Evolutionary conservation across 106 monocot genomes (phyloP).

Genomic region (Amphibolis antarctica): DNA sequence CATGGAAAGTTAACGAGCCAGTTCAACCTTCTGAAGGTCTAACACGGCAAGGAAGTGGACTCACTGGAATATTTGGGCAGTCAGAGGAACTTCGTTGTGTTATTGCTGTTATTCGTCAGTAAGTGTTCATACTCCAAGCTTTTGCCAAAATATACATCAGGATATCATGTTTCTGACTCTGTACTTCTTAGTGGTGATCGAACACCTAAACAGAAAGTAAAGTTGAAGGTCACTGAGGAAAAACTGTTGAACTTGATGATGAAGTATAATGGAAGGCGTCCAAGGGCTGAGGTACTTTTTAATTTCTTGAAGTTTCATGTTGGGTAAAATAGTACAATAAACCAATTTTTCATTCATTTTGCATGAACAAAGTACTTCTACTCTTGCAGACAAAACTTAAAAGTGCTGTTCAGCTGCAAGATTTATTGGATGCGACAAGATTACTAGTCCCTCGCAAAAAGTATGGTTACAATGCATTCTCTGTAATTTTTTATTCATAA

Average conservation of each 20-base stretch:
- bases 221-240: conserved; percentile 95
- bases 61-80: conserved; percentile 89
- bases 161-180: background rate
- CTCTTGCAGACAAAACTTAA: conserved; percentile 89
- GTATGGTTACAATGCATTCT: conserved; percentile 22
- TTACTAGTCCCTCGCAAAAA: conserved; percentile 77
- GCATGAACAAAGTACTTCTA: background rate
- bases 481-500: background rate
- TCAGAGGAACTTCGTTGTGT: conserved; percentile 97
- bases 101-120: conserved; percentile 95
- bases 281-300: conserved; percentile 68
- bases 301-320: background rate
- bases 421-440: conserved; percentile 90
- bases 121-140: conserved; percentile 11
- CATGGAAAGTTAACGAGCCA: conserved; percentile 88
- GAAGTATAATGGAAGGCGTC: conserved; percentile 89
- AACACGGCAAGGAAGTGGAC: conserved; percentile 88
- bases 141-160: background rate
- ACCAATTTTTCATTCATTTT: background rate
- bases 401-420: conserved; percentile 98
- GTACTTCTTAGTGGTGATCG: conserved; percentile 68
- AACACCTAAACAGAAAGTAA: conserved; percentile 99
- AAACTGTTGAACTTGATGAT: conserved; percentile 93
- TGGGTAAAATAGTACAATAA: background rate
- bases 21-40: conserved; percentile 56